phyloP scores from a whole-genome alignment of 2,329 filamentous ascomycete genomes.

The Alternaria arbusti region DNA sequence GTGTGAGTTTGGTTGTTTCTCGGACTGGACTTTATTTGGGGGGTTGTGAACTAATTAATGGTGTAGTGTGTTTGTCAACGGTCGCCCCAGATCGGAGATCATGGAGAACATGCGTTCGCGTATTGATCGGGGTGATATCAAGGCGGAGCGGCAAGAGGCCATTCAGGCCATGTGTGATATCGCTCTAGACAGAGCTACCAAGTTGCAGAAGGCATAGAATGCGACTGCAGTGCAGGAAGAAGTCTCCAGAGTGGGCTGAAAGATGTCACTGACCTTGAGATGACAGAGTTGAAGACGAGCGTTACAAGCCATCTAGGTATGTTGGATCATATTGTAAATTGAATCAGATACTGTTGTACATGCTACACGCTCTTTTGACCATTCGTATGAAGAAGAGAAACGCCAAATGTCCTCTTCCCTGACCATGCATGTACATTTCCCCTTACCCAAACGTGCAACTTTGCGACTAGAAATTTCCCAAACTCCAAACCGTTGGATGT shows the following conservation, averaged over 20 bases:
- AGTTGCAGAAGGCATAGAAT: conserved; percentile 46
- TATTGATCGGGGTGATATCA: conserved; percentile 71
- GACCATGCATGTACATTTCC: background rate
- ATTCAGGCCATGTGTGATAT: conserved; percentile 93
- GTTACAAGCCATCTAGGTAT: background rate
- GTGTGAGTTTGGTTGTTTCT: conserved; percentile 59
- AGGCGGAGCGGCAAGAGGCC: conserved; percentile 72
- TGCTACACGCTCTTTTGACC: background rate
- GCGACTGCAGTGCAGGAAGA: background rate
- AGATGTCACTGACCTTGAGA: background rate
- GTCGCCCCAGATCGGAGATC: conserved; percentile 72
- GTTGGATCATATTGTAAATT: background rate
- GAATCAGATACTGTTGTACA: background rate
- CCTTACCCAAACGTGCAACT: background rate
- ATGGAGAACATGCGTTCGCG: conserved; percentile 81
- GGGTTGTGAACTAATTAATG: background rate
- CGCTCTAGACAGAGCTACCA: conserved; percentile 77
- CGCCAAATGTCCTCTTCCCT: background rate
- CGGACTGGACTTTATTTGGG: background rate
- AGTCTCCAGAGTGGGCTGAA: background rate
- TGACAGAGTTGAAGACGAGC: background rate
- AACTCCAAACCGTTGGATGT: background rate
- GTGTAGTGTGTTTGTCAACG: conserved; percentile 78
- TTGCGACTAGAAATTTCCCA: background rate
- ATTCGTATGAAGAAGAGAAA: rapidly evolving